Evolutionary conservation across 2,329 filamentous ascomycete genomes (phyloP), one percentile per base, ranked within the genome.

Genomic region (Penicillium sp.): DNA sequence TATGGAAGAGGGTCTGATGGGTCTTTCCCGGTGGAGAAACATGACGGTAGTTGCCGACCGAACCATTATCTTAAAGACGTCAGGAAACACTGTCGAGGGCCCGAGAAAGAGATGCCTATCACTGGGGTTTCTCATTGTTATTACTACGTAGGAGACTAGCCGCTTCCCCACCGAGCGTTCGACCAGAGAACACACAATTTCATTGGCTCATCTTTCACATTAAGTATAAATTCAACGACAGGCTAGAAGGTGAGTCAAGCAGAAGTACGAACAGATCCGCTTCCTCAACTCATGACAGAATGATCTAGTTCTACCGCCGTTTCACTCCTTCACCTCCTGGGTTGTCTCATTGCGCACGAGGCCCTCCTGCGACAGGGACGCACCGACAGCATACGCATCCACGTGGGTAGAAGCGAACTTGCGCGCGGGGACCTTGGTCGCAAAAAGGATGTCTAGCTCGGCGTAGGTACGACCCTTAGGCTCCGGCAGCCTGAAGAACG

Each of bases 391-490:
- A 53, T 67, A 68, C 4, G 58, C 56, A 49, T 68, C 66, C 16
- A 69, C 61, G 2, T 41, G 37, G 7, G 65, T 66, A 2, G 57
- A 63, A 7, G 65, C 52, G 44, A 71, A 79, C 36, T 77, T 73
- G 41, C 73, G 66, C 2, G 77, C 74, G 5, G 69, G 58, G 3
- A 78, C 66, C 22, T 68, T 73, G 6, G 67, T 68, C 52, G 75
- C 71, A 58, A 81, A 81, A 44, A 80, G 59, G 6, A 78, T 64
- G 56, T 79, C 77, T 11, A 79, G 59, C 60, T 79, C 77, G 2
- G 70, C 74, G 59, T 74, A 78, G 0, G 75, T 76, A 19, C 75
- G 66, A 6, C 66, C 74, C 43, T 72, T 75, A 2, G 71, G 64
- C 56, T 79, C 77, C 1, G 76, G 75, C 6, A 77, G 67, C 14